Conservation (phyloP, 2,329 filamentous ascomycete species). For the Diplodia intermedia region DNA sequence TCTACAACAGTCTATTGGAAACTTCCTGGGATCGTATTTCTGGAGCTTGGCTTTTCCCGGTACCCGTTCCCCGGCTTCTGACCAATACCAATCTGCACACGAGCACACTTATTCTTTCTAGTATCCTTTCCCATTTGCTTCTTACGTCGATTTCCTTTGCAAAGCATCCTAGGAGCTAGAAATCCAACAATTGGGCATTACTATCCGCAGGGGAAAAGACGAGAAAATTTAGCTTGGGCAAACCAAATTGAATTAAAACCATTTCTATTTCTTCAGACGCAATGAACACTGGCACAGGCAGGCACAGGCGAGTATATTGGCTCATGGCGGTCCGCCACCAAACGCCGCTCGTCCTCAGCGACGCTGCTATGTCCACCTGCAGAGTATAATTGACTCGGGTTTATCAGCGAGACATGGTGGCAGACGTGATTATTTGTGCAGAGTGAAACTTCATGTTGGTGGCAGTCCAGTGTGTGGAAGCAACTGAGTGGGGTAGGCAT, state of each 20-base stretch:
- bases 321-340: too few relatives aligned
- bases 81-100: background rate
- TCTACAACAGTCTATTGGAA: background rate
- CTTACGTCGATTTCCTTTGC: background rate
- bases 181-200: background rate
- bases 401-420: too few relatives aligned
- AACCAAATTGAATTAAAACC: background rate
- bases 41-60: background rate
- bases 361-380: too few relatives aligned
- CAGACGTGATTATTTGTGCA: too few relatives aligned
- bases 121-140: too few relatives aligned
- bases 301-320: too few relatives aligned
- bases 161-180: background rate
- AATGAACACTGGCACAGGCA: too few relatives aligned
- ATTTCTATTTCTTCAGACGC: background rate
- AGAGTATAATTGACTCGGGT: too few relatives aligned
- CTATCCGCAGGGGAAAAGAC: background rate
- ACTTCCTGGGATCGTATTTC: background rate
- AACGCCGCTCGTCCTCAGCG: too few relatives aligned
- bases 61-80: background rate
- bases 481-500: too few relatives aligned
- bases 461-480: background rate
- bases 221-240: background rate
- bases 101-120: background rate
- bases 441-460: too few relatives aligned